Conservation (phyloP, 495 filamentous ascomycete genomes). For the Letharia columbiana region DNA sequence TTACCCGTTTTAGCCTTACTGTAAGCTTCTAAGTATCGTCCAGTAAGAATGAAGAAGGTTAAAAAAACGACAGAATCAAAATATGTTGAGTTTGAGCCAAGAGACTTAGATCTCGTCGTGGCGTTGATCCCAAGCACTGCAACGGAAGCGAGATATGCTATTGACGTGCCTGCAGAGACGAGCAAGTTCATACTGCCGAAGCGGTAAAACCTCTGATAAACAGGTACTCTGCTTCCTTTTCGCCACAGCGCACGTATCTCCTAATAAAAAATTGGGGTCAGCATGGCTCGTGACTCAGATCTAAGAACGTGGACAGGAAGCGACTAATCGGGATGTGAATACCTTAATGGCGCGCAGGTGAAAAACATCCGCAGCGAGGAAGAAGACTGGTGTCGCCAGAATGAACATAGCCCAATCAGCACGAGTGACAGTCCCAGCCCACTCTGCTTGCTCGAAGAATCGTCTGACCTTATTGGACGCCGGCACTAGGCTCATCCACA, state of each 20-base stretch:
- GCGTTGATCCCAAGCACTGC: conserved; percentile 68
- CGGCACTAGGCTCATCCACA: conserved; percentile 79
- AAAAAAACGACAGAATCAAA: conserved; percentile 94
- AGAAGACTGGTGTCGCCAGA: conserved; percentile 81
- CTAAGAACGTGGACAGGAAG: background rate
- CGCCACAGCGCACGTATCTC: conserved; percentile 77
- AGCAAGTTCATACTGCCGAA: conserved; percentile 97
- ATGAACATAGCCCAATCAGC: conserved; percentile 79
- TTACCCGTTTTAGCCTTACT: conserved; percentile 89
- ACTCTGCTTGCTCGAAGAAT: conserved; percentile 60
- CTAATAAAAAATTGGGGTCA: background rate
- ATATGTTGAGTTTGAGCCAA: conserved; percentile 56
- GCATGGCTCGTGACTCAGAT: background rate
- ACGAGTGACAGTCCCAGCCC: conserved; percentile 65
- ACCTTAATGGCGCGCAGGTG: conserved; percentile 63
- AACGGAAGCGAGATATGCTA: conserved; percentile 81
- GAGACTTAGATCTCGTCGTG: conserved; percentile 30
- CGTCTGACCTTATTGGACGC: conserved; percentile 43
- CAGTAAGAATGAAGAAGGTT: conserved; percentile 81
- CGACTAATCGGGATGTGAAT: background rate
- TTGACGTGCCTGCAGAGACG: conserved; percentile 78
- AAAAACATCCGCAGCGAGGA: conserved; percentile 81
- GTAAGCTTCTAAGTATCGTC: conserved; percentile 77
- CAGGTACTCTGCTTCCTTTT: conserved; percentile 63
- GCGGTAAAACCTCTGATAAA: conserved; percentile 71